A percentile compares a stretch with the other conserved stretches of the same genome.
phyloP scores from a whole-genome alignment of 345 rosid species.

The Eucalyptus pauciflora region DNA sequence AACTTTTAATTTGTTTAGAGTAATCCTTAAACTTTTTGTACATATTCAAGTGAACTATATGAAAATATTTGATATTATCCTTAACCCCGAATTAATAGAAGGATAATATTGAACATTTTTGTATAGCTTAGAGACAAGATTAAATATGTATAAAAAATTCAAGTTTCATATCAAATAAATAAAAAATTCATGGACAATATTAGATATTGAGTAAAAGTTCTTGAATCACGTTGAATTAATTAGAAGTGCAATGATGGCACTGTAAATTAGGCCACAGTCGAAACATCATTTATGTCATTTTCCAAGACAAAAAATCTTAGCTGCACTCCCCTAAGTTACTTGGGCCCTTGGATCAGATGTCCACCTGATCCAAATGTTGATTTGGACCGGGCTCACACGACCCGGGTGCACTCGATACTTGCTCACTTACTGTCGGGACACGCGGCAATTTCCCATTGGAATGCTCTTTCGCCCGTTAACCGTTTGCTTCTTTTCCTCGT shows the following conservation, averaged over 20 bases:
- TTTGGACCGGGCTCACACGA: not conserved
- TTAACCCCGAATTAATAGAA: rapidly evolving
- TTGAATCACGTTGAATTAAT: rapidly evolving
- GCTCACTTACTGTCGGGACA: not conserved
- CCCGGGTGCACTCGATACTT: not conserved
- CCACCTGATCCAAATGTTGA: not conserved
- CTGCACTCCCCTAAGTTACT: not conserved
- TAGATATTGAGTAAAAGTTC: rapidly evolving
- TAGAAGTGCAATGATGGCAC: rapidly evolving
- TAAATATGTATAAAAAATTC: rapidly evolving
- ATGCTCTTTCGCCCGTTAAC: not conserved
- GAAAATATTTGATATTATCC: rapidly evolving
- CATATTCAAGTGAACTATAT: rapidly evolving
- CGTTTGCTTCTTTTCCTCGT: not conserved
- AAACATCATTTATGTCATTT: rapidly evolving
- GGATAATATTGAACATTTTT: rapidly evolving
- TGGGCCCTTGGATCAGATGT: not conserved
- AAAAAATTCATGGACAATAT: rapidly evolving
- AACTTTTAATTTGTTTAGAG: rapidly evolving
- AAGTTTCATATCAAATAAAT: no score
- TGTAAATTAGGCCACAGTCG: rapidly evolving
- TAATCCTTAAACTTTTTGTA: no score
- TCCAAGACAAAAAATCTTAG: not conserved
- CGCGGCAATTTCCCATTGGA: not conserved
- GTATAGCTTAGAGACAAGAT: rapidly evolving